phyloP scores from a whole-genome alignment of 768 basidiomycete species.

The Collybia nuda region DNA sequence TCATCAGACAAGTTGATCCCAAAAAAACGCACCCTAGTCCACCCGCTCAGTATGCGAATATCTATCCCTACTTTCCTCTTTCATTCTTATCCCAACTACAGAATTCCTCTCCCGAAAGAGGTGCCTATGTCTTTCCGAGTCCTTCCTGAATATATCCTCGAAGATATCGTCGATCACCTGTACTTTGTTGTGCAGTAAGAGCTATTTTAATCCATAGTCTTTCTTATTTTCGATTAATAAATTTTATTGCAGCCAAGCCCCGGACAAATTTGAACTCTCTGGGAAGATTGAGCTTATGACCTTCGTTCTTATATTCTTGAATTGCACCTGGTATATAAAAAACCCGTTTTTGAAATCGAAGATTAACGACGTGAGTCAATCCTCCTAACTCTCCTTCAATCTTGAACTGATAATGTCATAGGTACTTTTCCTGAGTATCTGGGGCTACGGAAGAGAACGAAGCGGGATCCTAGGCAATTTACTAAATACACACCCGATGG shows the following conservation, averaged over 20 bases:
- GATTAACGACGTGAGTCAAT: slow-evolving; percentile 76
- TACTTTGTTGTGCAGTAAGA: slow-evolving; percentile 80
- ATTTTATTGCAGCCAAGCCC: slow-evolving; percentile 42
- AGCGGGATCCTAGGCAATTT: slow-evolving; percentile 77
- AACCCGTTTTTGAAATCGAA: slow-evolving; percentile 98
- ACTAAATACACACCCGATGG: slow-evolving; percentile 83
- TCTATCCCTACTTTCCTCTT: neutral
- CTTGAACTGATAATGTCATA: slow-evolving; percentile 23
- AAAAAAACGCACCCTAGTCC: slow-evolving; percentile 72
- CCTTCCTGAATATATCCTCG: slow-evolving; percentile 91
- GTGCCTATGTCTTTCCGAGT: slow-evolving; percentile 84
- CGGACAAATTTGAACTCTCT: slow-evolving; percentile 78
- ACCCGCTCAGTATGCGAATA: slow-evolving; percentile 56
- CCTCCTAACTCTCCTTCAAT: neutral
- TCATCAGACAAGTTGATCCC: slow-evolving; percentile 89
- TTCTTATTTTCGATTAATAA: slow-evolving; percentile 15
- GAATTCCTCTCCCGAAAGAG: slow-evolving; percentile 82
- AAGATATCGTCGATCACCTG: slow-evolving; percentile 90
- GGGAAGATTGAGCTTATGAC: slow-evolving; percentile 86
- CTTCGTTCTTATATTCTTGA: slow-evolving; percentile 88
- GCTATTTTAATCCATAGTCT: neutral
- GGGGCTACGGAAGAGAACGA: slow-evolving; percentile 63
- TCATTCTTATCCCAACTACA: slow-evolving; percentile 27
- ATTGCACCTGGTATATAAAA: slow-evolving; percentile 97
- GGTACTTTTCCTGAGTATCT: slow-evolving; percentile 74